Evolutionary conservation across 2,329 filamentous ascomycete genomes (phyloP).

Genomic region (Hawksworthiomyces lignivorus): DNA sequence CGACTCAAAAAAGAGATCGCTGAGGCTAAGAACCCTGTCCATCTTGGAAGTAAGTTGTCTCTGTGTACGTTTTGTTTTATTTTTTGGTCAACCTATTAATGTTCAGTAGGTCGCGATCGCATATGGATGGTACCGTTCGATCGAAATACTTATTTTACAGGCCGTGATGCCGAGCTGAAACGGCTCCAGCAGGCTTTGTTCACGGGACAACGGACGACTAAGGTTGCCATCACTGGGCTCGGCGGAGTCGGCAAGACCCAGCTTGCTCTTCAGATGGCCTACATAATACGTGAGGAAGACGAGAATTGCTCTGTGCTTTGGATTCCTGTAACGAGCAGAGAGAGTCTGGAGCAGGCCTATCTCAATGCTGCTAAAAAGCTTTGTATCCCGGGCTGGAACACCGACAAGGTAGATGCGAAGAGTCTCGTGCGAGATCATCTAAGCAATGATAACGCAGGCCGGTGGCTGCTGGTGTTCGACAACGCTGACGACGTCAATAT

Average conservation of each 20-base stretch:
- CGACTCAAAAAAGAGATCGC: neutral
- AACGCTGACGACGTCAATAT: constrained; percentile 35
- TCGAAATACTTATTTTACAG: constrained; percentile 19
- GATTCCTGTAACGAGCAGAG: constrained; percentile 24
- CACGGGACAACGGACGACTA: constrained; percentile 16
- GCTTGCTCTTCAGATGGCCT: constrained; percentile 28
- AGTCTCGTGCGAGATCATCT: constrained; percentile 26
- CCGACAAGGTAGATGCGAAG: constrained; percentile 28
- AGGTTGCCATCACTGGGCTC: constrained; percentile 21
- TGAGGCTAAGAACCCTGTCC: too few relatives aligned
- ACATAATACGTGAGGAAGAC: constrained; percentile 17
- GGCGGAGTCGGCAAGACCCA: constrained; percentile 31
- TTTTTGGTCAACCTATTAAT: too few relatives aligned
- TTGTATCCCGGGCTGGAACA: constrained; percentile 20
- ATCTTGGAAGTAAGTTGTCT: too few relatives aligned
- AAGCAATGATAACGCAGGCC: constrained; percentile 15
- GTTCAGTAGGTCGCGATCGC: too few relatives aligned
- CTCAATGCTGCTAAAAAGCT: constrained; percentile 23
- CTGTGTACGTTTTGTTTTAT: too few relatives aligned
- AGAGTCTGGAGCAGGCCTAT: constrained; percentile 28
- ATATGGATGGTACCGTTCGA: constrained; percentile 15
- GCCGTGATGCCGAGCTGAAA: constrained; percentile 12
- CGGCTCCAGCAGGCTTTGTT: constrained; percentile 11
- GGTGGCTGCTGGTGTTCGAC: constrained; percentile 37
- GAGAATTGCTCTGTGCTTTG: constrained; percentile 32